These are phyloP conservation scores for Leccinum barrowsii DNA, from an alignment of 768 basidiomycete species.

Conservation along the genomic window DNA sequence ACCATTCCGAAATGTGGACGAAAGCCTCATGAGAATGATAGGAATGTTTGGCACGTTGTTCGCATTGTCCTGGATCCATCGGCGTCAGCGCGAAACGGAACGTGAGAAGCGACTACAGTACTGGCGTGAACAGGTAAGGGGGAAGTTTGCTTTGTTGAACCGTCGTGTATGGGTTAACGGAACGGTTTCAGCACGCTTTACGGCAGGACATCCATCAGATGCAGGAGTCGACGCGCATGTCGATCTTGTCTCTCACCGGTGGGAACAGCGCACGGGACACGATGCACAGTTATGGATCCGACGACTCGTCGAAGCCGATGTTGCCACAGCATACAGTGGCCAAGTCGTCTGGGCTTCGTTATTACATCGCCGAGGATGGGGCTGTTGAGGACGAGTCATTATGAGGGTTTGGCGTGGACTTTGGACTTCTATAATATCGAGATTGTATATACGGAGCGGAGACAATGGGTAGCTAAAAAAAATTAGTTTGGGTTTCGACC, in stretches of 20 bases:
- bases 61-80: slow-evolving; percentile 66
- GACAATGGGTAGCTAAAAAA: background rate
- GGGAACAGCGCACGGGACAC: slow-evolving; percentile 46
- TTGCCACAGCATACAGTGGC: slow-evolving; percentile 41
- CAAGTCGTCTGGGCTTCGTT: slow-evolving; percentile 50
- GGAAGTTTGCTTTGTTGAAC: background rate
- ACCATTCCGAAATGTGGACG: background rate
- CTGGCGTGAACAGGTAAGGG: slow-evolving; percentile 80
- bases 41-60: slow-evolving; percentile 74
- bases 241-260: slow-evolving; percentile 50
- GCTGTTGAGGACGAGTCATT: background rate
- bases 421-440: too few species aligned
- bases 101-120: slow-evolving; percentile 80
- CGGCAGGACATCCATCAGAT: slow-evolving; percentile 78
- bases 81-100: slow-evolving; percentile 68
- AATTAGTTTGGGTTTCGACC: background rate
- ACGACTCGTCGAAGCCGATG: slow-evolving; percentile 56
- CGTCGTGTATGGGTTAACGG: background rate
- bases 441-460: background rate
- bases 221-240: slow-evolving; percentile 69
- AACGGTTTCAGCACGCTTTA: slow-evolving; percentile 57
- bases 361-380: slow-evolving; percentile 39
- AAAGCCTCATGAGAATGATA: slow-evolving; percentile 26
- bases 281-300: slow-evolving; percentile 48
- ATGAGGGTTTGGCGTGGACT: too few species aligned